These are phyloP conservation scores for Herpetomonas tarakana DNA, from an alignment of 208 protist species.

Conservation along the genomic window DNA sequence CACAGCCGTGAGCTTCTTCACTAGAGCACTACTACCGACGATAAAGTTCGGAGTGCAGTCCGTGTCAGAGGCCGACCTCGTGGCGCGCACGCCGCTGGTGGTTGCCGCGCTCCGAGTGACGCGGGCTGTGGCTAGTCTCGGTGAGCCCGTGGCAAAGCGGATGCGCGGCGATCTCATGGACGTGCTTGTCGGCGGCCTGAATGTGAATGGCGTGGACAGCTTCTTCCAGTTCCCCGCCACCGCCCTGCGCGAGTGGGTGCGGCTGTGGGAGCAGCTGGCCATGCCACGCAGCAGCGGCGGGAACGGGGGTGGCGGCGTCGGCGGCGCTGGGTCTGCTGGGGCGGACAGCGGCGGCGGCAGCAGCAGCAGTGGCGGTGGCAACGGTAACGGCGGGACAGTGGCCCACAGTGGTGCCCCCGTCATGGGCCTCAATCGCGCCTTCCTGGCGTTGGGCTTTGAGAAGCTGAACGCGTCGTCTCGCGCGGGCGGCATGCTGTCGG, in stretches of 20 bases:
- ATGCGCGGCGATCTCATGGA: slow-evolving; percentile 38
- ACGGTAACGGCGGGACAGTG: too few relatives aligned
- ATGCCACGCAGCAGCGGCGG: slow-evolving; percentile 2
- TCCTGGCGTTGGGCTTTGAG: slow-evolving; percentile 16
- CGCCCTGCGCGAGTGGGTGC: slow-evolving; percentile 35
- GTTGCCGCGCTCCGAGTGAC: slow-evolving; percentile 27
- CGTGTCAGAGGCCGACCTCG: slow-evolving; percentile 37
- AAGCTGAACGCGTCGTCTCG: slow-evolving; percentile 15
- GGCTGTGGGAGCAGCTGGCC: slow-evolving; percentile 22
- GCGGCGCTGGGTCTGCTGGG: too few relatives aligned
- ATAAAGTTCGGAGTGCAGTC: slow-evolving; percentile 35
- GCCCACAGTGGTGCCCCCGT: too few relatives aligned
- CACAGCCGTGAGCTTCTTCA: slow-evolving; percentile 24
- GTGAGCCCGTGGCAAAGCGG: slow-evolving; percentile 16
- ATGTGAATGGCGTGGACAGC: slow-evolving; percentile 11
- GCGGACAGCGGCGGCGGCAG: too few relatives aligned
- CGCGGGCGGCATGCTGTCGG: slow-evolving; percentile 18
- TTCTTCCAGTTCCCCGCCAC: slow-evolving; percentile 42
- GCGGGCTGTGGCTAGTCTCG: slow-evolving; percentile 11
- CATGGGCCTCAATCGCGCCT: slow-evolving; percentile 11
- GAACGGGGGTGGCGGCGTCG: slow-evolving; percentile 10
- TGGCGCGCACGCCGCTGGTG: slow-evolving; percentile 23
- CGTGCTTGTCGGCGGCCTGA: slow-evolving; percentile 18
- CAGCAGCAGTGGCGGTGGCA: too few relatives aligned
- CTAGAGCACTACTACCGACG: slow-evolving; percentile 27